Percentiles rank a stretch among this genome's conserved stretches.
phyloP scores from a whole-genome alignment of 306 rosid genomes.

The Sicyos edulis region DNA sequence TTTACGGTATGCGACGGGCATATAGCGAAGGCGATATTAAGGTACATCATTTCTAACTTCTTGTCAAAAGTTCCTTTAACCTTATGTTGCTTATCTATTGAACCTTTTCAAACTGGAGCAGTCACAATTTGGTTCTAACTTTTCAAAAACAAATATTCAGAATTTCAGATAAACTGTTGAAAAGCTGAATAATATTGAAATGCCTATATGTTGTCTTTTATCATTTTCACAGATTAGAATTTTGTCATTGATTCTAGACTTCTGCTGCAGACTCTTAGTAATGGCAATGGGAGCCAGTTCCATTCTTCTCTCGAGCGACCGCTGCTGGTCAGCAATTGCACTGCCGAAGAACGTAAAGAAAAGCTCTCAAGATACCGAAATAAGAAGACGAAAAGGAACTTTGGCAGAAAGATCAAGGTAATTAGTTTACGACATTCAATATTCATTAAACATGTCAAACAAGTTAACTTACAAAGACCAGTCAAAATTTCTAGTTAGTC shows the following conservation, averaged over 20 bases:
- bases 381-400: conserved; percentile 86
- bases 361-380: conserved; percentile 91
- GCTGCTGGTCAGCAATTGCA: conserved; percentile 49
- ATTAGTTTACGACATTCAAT: background rate
- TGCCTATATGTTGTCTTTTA: conserved; percentile 29
- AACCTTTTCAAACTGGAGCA: too few species aligned
- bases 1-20: conserved; percentile 78
- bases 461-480: background rate
- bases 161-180: background rate
- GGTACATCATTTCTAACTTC: conserved; percentile 38
- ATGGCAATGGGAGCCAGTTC: conserved; percentile 36
- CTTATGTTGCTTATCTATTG: background rate
- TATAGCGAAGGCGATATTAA: conserved; percentile 92
- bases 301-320: conserved; percentile 65
- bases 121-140: too few species aligned
- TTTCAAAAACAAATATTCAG: too few species aligned
- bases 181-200: background rate
- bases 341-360: conserved; percentile 70
- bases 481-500: background rate
- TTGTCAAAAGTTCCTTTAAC: background rate
- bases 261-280: conserved; percentile 78
- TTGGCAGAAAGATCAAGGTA: conserved; percentile 99
- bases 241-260: conserved; percentile 39
- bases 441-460: background rate
- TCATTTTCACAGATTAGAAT: conserved; percentile 32